Conservation (phyloP, 768 basidiomycete genomes). For the Ephemerocybe angulata region DNA sequence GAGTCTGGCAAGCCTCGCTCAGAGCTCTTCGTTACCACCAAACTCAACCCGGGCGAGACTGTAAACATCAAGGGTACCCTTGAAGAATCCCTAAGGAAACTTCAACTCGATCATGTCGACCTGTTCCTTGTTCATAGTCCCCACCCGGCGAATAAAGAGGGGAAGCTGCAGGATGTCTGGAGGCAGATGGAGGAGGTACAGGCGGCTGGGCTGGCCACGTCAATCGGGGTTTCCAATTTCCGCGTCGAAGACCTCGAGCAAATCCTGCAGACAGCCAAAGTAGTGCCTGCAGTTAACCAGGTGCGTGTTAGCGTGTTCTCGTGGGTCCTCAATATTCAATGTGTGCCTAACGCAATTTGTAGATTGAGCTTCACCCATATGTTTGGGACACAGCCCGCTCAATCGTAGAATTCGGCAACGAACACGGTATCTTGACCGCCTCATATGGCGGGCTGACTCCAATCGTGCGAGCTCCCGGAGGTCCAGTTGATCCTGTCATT, state of each 20-base stretch:
- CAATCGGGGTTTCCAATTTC: slow-evolving; percentile 74
- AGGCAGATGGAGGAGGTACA: slow-evolving; percentile 56
- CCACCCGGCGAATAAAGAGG: slow-evolving; percentile 29
- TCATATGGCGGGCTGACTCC: too few species aligned
- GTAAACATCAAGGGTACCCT: slow-evolving; percentile 43
- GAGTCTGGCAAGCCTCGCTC: slow-evolving; percentile 49
- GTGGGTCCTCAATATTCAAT: not conserved
- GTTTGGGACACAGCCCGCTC: slow-evolving; percentile 58
- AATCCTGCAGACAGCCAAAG: slow-evolving; percentile 45
- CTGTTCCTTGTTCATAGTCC: slow-evolving; percentile 61
- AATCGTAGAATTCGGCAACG: slow-evolving; percentile 48
- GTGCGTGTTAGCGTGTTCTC: slow-evolving; percentile 25
- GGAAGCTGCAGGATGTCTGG: slow-evolving; percentile 53
- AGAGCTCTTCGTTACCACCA: slow-evolving; percentile 61
- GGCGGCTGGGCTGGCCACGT: slow-evolving; percentile 42
- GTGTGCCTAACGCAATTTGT: not conserved
- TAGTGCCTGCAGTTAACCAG: slow-evolving; percentile 70
- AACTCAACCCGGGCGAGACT: slow-evolving; percentile 41
- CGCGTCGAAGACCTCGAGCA: slow-evolving; percentile 48
- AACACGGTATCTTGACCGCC: slow-evolving; percentile 66
- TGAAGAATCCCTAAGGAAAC: slow-evolving; percentile 48
- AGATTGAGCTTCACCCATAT: slow-evolving; percentile 73
- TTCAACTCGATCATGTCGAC: slow-evolving; percentile 56
- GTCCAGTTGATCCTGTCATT: slow-evolving; percentile 59
- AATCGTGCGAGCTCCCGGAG: too few species aligned